These are phyloP conservation scores for Aspergillus bombycis DNA, from an alignment of 2,329 filamentous ascomycete species.

Conservation along the genomic window DNA sequence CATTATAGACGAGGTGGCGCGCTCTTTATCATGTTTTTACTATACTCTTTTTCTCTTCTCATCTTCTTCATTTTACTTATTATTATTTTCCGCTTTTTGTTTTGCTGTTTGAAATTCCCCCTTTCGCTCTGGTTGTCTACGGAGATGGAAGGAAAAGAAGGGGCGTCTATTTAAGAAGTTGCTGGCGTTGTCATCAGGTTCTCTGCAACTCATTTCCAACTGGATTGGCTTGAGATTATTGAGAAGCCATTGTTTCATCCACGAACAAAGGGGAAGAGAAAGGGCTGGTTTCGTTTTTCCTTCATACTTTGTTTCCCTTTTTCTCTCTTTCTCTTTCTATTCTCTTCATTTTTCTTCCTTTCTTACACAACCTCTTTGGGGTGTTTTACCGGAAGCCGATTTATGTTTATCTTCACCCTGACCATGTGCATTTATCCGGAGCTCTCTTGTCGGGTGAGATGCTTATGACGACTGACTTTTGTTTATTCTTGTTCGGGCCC, in stretches of 20 bases:
- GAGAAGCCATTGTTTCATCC: conserved; percentile 22
- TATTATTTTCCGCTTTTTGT: conserved; percentile 13
- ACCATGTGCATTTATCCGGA: neutral
- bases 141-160: conserved; percentile 17
- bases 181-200: conserved; percentile 29
- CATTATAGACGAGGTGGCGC: neutral
- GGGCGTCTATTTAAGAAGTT: conserved; percentile 6
- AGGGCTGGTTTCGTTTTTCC: conserved; percentile 6
- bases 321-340: conserved; percentile 2
- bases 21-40: conserved; percentile 7
- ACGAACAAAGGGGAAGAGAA: conserved; percentile 8
- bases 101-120: conserved; percentile 5
- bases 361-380: neutral
- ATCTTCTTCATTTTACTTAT: conserved; percentile 16
- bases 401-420: conserved; percentile 3
- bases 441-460: conserved; percentile 10
- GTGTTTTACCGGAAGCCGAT: neutral
- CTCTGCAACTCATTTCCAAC: conserved; percentile 29
- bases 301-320: conserved; percentile 4
- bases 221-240: conserved; percentile 36
- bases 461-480: conserved; percentile 22
- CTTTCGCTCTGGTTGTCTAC: neutral
- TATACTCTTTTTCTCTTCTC: conserved; percentile 14
- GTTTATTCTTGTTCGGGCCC: conserved; percentile 20
- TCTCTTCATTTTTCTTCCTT: conserved; percentile 10